Evolutionary conservation across 176 grass and related monocot genomes (phyloP), one percentile per base, ranked within the genome.

Genomic region (Zea luxurians): DNA sequence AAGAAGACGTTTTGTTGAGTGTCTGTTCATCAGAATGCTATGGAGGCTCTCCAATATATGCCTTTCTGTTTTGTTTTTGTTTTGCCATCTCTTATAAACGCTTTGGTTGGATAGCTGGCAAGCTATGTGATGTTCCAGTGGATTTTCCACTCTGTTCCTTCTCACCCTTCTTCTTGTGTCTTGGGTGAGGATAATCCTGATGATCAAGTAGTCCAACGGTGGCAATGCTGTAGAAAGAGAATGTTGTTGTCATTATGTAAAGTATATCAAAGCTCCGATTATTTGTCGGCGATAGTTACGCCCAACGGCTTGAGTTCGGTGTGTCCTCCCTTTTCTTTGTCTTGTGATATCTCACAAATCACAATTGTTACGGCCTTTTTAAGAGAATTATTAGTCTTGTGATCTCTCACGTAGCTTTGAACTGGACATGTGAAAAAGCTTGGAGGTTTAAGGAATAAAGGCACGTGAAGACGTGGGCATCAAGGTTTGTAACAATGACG

Each of bases 1-100:
- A 27, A 83, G 80, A 86, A 83, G 76, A 70, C 84, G 81, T 68
- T 86, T 66, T 83, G 68, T 77, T 66, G 48, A 59, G 63, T 78
- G 60, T 86, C 61, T 80, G 46, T 83, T 79, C 46, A 86, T 89
- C 46, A n/a, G 10, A 82, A 57, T 86, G 83, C 72, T 27, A 62
- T 37, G 59, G 76, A 77, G 73, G 64, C 66, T 83, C 70, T 79
- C 81, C 72, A 67, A 83, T 67, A 87, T 84, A 78, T 84, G 84
- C 84, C 84, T 48, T 66, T 66, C 0, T 69, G 27, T 27, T 27
- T 68, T 72, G 58, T 49, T 66, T 43, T 83, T 21, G 13, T 52
- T 90, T 74, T 68, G 53, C 66, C 66, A 37, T 78, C 72, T 81
- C 76, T 60, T 80, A 67, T 87, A 82, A 87, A 84, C 47, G 0